Evolutionary conservation across 1,284 basidiomycete genomes (phyloP).

Genomic region (Rhodotorula sp.): DNA sequence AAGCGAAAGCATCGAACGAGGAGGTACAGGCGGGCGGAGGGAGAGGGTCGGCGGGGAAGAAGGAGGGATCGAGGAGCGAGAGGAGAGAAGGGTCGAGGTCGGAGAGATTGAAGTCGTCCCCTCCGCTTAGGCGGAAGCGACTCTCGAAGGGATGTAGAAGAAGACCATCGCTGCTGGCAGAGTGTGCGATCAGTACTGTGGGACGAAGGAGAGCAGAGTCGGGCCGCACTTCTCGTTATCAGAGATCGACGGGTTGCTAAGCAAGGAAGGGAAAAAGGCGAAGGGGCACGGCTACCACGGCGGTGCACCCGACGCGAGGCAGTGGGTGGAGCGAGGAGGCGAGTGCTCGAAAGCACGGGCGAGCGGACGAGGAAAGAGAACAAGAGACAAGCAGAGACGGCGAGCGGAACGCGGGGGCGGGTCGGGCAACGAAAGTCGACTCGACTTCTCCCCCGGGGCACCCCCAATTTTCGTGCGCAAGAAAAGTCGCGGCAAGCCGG

Average conservation of each 20-base stretch:
- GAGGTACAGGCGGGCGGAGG: too few relatives aligned
- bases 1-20: neutral
- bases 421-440: too few relatives aligned
- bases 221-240: neutral
- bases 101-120: neutral
- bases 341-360: too few relatives aligned
- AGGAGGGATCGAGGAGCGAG: neutral
- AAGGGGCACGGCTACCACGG: neutral
- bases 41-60: neutral
- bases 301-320: neutral
- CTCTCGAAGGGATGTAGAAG: neutral
- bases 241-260: neutral
- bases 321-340: too few relatives aligned
- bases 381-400: too few relatives aligned
- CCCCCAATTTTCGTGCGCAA: too few relatives aligned
- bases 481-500: too few relatives aligned
- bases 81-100: neutral
- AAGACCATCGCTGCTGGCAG: neutral
- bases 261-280: neutral
- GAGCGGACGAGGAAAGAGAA: too few relatives aligned
- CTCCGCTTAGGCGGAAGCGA: neutral
- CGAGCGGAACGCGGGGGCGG: too few relatives aligned
- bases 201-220: too few relatives aligned
- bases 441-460: too few relatives aligned
- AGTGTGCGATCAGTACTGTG: too few relatives aligned